Conservation (phyloP, 768 basidiomycete species). For the Aureoboletus auriporus region DNA sequence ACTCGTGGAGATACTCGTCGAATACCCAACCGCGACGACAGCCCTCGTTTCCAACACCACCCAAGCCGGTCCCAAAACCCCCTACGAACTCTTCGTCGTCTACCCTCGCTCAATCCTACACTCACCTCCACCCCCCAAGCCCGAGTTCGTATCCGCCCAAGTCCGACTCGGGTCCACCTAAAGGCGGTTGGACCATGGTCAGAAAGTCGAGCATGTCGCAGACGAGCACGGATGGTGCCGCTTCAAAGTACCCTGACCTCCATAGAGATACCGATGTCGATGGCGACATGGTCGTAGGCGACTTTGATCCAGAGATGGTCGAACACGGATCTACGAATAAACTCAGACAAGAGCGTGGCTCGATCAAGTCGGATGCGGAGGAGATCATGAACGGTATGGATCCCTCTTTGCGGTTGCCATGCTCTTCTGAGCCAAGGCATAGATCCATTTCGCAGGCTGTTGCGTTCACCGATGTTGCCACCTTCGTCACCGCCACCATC, state of each 20-base stretch:
- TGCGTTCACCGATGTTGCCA: slow-evolving; percentile 26
- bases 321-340: slow-evolving; percentile 34
- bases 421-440: slow-evolving; percentile 29
- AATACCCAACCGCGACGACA: slow-evolving; percentile 8
- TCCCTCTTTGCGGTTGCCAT: slow-evolving; percentile 11
- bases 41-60: slow-evolving; percentile 37
- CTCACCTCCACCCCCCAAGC: slow-evolving; percentile 70
- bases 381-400: slow-evolving; percentile 72
- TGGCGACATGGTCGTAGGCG: slow-evolving; percentile 72
- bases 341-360: slow-evolving; percentile 41
- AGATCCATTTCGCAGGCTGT: slow-evolving; percentile 61
- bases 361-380: slow-evolving; percentile 63
- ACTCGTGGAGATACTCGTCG: slow-evolving; percentile 38
- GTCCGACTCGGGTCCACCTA: slow-evolving; percentile 39
- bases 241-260: slow-evolving; percentile 18
- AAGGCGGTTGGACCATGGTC: slow-evolving; percentile 79
- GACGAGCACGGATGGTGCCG: slow-evolving; percentile 20
- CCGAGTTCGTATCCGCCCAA: slow-evolving; percentile 72
- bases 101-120: slow-evolving; percentile 75
- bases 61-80: slow-evolving; percentile 53
- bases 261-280: slow-evolving; percentile 63
- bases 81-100: slow-evolving; percentile 54
- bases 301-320: slow-evolving; percentile 59
- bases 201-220: slow-evolving; percentile 36
- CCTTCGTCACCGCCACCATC: slow-evolving; percentile 3